These are phyloP conservation scores for Candida coleopterorum DNA, from an alignment of 805 yeast species.

Conservation along the genomic window DNA sequence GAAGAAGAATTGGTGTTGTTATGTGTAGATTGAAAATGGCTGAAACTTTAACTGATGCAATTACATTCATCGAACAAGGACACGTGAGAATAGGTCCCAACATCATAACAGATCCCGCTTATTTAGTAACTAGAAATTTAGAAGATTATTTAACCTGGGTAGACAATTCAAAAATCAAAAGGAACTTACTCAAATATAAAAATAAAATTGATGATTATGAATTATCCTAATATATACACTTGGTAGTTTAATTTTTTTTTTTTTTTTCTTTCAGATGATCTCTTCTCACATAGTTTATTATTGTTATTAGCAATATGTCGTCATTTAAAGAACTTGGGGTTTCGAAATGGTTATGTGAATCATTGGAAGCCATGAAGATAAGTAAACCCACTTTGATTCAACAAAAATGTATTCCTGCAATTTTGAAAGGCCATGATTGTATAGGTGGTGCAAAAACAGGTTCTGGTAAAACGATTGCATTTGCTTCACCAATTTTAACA, in stretches of 20 bases:
- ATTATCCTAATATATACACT: conserved; percentile 13
- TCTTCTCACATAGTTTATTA: background rate
- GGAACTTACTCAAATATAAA: conserved; percentile 81
- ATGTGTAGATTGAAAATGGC: conserved; percentile 96
- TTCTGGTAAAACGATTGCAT: conserved; percentile 95
- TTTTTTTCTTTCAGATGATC: background rate
- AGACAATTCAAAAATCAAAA: conserved; percentile 90
- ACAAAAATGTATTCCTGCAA: conserved; percentile 80
- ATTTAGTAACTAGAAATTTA: conserved; percentile 84
- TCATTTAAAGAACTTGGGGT: conserved; percentile 69
- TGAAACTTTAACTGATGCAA: conserved; percentile 81
- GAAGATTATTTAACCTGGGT: conserved; percentile 98
- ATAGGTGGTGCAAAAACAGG: conserved; percentile 99
- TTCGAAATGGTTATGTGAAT: conserved; percentile 81
- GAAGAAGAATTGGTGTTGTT: conserved; percentile 89
- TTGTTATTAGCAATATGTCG: conserved; percentile 24
- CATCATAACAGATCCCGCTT: conserved; percentile 93
- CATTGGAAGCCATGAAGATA: conserved; percentile 78
- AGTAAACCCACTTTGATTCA: conserved; percentile 84
- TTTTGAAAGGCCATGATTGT: conserved; percentile 79
- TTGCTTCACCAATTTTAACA: conserved; percentile 95
- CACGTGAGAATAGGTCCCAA: conserved; percentile 97
- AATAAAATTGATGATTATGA: conserved; percentile 64
- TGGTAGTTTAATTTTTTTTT: background rate
- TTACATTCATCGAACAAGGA: conserved; percentile 91